phyloP scores from a whole-genome alignment of 768 basidiomycete genomes.

The Rhodocollybia butyracea region DNA sequence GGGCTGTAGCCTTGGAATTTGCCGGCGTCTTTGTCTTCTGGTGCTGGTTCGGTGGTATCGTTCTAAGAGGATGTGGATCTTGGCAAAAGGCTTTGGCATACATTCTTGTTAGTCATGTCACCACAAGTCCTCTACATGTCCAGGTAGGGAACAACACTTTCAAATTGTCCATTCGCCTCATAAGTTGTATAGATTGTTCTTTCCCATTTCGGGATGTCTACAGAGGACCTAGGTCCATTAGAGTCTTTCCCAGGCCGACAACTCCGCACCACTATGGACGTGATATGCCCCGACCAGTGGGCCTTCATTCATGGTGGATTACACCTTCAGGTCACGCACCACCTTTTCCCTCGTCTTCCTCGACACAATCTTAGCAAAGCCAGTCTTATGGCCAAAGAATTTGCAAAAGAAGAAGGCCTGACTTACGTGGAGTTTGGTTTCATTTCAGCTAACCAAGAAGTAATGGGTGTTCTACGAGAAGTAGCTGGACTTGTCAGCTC shows the following conservation, averaged over 20 bases:
- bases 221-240: slow-evolving; percentile 81
- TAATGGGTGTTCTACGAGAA: slow-evolving; percentile 72
- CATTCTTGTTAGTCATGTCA: slow-evolving; percentile 79
- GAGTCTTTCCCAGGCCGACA: slow-evolving; percentile 95
- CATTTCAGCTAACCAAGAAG: slow-evolving; percentile 79
- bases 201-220: slow-evolving; percentile 96
- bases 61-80: slow-evolving; percentile 68
- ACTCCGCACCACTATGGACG: slow-evolving; percentile 95
- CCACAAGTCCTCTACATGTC: slow-evolving; percentile 89
- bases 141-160: slow-evolving; percentile 51
- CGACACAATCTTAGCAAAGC: slow-evolving; percentile 89
- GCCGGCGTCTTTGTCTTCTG: slow-evolving; percentile 79
- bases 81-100: slow-evolving; percentile 72
- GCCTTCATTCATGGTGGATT: slow-evolving; percentile 96
- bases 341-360: slow-evolving; percentile 93
- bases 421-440: slow-evolving; percentile 92
- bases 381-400: slow-evolving; percentile 81
- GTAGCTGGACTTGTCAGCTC: slow-evolving; percentile 54
- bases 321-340: slow-evolving; percentile 95
- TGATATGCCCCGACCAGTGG: slow-evolving; percentile 79
- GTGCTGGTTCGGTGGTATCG: slow-evolving; percentile 70
- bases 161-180: background rate
- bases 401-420: slow-evolving; percentile 79
- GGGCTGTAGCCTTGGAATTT: slow-evolving; percentile 80
- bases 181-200: slow-evolving; percentile 70